Evolutionary conservation across 805 yeast species (phyloP), one percentile per base, ranked within the genome.

Genomic region (Candida boidinii): DNA sequence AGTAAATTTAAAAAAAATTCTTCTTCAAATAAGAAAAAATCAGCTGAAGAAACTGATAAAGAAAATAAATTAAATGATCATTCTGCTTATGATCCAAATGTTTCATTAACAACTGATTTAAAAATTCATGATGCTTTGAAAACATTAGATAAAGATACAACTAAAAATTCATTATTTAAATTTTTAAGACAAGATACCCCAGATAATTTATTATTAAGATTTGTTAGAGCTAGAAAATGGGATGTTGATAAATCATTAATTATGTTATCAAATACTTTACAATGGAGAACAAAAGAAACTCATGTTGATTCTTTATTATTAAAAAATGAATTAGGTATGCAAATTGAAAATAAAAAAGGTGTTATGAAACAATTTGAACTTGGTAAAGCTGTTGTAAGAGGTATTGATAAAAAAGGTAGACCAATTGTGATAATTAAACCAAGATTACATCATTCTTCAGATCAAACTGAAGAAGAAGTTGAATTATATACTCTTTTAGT

Each of bases 211-310:
- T 31, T 85, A 20, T 64, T 88, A 48, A 70, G 94, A 47, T 88
- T 80, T 48, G 58, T 84, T 17, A 69, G 95, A 45, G 96, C 96
- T 24, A 76, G 96, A 58, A 86, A 86, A 58, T 86, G 86, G 79
- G 75, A 81, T 42, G 66, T 77, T 16, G 79, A 75, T 44, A 73
- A 76, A 48, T 68, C 86, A 0, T 52, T 83, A 36, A 62, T 64
- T 15, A 86, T 87, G 94, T 49, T 85, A 31, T 66, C 79, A n/a
- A 64, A 70, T 39, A 78, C 94, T 5, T 53, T 85, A 43, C 65
- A 70, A 39, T 88, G 96, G 95, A 75, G 96, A 51, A 41, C 62
- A 12, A 64, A 67, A 26, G 81, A 73, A 39, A 66, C 67, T 35
- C 62, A 73, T 7, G 76, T 79, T 20, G 86, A 84, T 46, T 58